phyloP scores from a whole-genome alignment of 495 filamentous ascomycete species.

The Ramalina intermedia region DNA sequence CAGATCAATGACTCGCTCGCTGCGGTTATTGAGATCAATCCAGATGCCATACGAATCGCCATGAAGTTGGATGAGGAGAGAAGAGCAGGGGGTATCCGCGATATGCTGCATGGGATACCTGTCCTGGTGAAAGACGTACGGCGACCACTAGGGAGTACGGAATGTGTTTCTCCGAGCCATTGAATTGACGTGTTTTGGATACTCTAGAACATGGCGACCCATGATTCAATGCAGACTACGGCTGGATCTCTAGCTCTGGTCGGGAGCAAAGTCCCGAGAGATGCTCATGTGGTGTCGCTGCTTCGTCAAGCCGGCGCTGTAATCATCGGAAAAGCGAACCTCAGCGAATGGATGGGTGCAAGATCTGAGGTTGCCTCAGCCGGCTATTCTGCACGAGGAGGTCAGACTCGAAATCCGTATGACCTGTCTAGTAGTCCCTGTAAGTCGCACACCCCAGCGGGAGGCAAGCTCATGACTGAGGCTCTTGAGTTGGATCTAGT shows the following conservation, averaged over 20 bases:
- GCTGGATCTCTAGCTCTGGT: slow-evolving; percentile 26
- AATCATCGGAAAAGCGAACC: slow-evolving; percentile 30
- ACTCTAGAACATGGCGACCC: slow-evolving; percentile 38
- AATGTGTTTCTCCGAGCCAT: not conserved
- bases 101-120: slow-evolving; percentile 44
- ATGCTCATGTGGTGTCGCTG: slow-evolving; percentile 19
- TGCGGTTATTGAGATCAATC: slow-evolving; percentile 35
- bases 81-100: slow-evolving; percentile 22
- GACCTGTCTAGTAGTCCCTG: slow-evolving; percentile 14
- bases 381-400: slow-evolving; percentile 28
- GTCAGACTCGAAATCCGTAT: slow-evolving; percentile 21
- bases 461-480: slow-evolving; percentile 14
- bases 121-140: slow-evolving; percentile 40
- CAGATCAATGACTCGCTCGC: slow-evolving; percentile 12
- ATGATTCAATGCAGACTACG: slow-evolving; percentile 43
- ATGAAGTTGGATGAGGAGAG: slow-evolving; percentile 27
- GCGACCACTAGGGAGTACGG: not conserved
- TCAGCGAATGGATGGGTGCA: slow-evolving; percentile 27
- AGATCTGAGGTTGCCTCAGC: slow-evolving; percentile 17
- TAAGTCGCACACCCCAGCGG: not conserved
- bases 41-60: slow-evolving; percentile 32
- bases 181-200: not conserved
- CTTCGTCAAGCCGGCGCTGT: slow-evolving; percentile 27
- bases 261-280: slow-evolving; percentile 16
- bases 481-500: slow-evolving; percentile 25